Conservation (phyloP, 73 alveolate species). For the Paramecium primaurelia region DNA sequence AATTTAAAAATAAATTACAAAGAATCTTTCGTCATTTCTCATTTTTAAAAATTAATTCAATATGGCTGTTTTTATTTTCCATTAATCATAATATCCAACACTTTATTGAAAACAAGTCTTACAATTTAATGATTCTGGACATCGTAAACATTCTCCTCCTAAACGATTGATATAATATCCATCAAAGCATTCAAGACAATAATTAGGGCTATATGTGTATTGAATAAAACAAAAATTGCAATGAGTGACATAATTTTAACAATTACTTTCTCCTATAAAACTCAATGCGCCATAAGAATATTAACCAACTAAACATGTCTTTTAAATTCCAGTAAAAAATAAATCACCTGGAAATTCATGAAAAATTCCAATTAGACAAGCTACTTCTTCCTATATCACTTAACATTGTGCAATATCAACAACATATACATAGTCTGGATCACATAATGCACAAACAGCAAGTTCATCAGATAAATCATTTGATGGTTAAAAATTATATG, state of each 20-base stretch:
- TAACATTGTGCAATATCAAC: too few species aligned
- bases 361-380: too few species aligned
- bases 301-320: too few species aligned
- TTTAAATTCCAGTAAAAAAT: too few species aligned
- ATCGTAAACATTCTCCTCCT: neutral
- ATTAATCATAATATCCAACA: neutral
- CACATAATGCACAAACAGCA: neutral
- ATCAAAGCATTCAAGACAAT: neutral
- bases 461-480: neutral
- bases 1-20: neutral
- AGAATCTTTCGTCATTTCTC: neutral
- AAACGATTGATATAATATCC: neutral
- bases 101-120: neutral
- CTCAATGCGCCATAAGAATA: too few species aligned
- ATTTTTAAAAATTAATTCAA: neutral
- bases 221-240: neutral
- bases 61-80: neutral
- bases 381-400: too few species aligned
- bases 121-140: neutral
- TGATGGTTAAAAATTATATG: neutral
- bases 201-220: neutral
- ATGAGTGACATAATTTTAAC: neutral
- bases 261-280: neutral
- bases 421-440: neutral
- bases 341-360: neutral